These are phyloP conservation scores for Microbotryomycetes sp. DNA, from an alignment of 1,284 basidiomycete genomes.

Conservation along the genomic window DNA sequence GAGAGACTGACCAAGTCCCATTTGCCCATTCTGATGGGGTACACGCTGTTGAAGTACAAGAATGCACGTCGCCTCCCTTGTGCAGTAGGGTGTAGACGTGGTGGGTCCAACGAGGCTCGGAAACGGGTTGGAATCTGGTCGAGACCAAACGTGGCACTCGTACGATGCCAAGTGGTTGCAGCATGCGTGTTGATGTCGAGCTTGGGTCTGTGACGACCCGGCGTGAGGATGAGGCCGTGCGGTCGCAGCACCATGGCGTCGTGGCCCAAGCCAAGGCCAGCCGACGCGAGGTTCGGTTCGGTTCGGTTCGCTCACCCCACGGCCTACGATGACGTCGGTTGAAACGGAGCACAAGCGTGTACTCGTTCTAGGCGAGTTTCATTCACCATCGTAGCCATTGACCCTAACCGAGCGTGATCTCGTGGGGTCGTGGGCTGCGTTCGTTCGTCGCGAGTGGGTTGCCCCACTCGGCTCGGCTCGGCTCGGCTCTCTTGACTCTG, in stretches of 20 bases:
- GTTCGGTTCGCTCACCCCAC: too few relatives aligned
- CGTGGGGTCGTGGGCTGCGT: background rate
- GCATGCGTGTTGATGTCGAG: background rate
- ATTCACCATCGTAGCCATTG: background rate
- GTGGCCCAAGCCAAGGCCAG: background rate
- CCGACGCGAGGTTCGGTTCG: background rate
- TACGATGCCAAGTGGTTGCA: background rate
- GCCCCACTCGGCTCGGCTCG: background rate
- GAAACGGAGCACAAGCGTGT: background rate
- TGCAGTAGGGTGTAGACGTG: background rate
- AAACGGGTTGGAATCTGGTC: background rate
- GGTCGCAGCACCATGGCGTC: background rate
- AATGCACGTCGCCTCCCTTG: conserved; percentile 6
- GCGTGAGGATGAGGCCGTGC: background rate
- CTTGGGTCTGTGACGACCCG: background rate
- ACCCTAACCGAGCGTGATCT: background rate
- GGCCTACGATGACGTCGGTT: background rate
- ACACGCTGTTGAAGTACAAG: conserved; percentile 32
- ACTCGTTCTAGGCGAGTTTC: conserved; percentile 2
- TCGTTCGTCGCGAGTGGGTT: background rate
- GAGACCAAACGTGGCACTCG: background rate
- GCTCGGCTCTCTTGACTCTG: background rate
- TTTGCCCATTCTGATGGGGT: conserved; percentile 30
- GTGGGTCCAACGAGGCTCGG: background rate
- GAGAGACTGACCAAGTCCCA: conserved; percentile 22